phyloP scores from a whole-genome alignment of 163 green algal species.

The Scenedesmus sp. region DNA sequence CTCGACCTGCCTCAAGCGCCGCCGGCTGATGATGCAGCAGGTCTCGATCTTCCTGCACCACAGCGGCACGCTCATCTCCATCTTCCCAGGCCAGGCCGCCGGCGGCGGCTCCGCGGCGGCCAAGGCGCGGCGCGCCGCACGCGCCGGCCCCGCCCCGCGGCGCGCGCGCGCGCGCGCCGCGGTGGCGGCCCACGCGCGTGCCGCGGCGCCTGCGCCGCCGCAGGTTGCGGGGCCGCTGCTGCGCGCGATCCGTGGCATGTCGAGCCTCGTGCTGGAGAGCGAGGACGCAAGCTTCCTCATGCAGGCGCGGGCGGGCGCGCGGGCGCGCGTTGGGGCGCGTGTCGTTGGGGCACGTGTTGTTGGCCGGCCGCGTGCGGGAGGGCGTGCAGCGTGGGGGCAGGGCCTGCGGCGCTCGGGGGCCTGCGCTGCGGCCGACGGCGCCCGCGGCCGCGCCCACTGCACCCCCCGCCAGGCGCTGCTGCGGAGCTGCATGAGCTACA shows the following conservation, averaged over 20 bases:
- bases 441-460: conserved; percentile 10
- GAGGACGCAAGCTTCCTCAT: conserved; percentile 41
- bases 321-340: too few relatives aligned
- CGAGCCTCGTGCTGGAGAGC: conserved; percentile 34
- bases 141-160: too few relatives aligned
- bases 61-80: conserved; percentile 30
- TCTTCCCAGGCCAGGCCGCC: conserved; percentile 29
- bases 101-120: conserved; percentile 18
- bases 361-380: too few relatives aligned
- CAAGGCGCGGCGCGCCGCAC: too few relatives aligned
- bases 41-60: conserved; percentile 29
- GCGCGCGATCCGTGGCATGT: conserved; percentile 19
- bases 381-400: too few relatives aligned
- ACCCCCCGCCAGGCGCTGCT: conserved; percentile 17
- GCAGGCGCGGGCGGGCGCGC: conserved; percentile 7
- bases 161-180: too few relatives aligned
- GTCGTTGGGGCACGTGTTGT: too few relatives aligned
- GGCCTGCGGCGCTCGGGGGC: too few relatives aligned
- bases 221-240: conserved; percentile 36
- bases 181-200: too few relatives aligned
- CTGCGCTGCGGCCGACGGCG: too few relatives aligned
- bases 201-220: background rate
- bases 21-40: conserved; percentile 43
- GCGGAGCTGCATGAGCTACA: conserved; percentile 28
- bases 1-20: background rate